A percentile compares a stretch with the other conserved stretches of the same genome.
These are phyloP conservation scores for Paramecium octaurelia DNA, from an alignment of 73 alveolate genomes.

Conservation along the genomic window DNA sequence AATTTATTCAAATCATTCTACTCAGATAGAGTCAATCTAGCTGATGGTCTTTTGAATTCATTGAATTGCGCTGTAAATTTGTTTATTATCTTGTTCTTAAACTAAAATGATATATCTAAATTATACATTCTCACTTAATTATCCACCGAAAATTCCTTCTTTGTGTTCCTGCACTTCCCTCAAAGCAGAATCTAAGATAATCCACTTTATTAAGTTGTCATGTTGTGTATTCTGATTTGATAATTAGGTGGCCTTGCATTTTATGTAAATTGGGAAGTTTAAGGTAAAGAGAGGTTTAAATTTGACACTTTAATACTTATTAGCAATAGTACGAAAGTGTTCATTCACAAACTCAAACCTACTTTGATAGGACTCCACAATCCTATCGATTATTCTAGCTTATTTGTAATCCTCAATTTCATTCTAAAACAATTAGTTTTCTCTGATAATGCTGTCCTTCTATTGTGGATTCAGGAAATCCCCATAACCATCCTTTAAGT, in stretches of 20 bases:
- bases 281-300: background rate
- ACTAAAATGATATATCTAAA: background rate
- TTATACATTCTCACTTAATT: background rate
- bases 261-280: background rate
- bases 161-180: conserved; percentile 14
- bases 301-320: background rate
- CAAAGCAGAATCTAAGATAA: conserved; percentile 46
- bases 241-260: background rate
- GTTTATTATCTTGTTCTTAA: conserved; percentile 8
- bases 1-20: background rate
- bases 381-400: background rate
- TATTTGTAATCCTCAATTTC: conserved; percentile 48
- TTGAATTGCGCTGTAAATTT: conserved; percentile 1
- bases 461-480: background rate
- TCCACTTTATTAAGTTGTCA: conserved; percentile 53
- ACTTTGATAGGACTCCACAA: background rate
- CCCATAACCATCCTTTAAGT: conserved; percentile 5
- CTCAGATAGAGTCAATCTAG: background rate
- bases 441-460: background rate
- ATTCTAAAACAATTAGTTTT: background rate
- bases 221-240: background rate
- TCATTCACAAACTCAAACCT: conserved; percentile 49
- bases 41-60: conserved; percentile 36
- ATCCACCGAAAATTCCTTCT: background rate
- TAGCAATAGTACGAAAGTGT: background rate